Evolutionary conservation across 495 filamentous ascomycete species (phyloP).

Genomic region (Halenospora varia): DNA sequence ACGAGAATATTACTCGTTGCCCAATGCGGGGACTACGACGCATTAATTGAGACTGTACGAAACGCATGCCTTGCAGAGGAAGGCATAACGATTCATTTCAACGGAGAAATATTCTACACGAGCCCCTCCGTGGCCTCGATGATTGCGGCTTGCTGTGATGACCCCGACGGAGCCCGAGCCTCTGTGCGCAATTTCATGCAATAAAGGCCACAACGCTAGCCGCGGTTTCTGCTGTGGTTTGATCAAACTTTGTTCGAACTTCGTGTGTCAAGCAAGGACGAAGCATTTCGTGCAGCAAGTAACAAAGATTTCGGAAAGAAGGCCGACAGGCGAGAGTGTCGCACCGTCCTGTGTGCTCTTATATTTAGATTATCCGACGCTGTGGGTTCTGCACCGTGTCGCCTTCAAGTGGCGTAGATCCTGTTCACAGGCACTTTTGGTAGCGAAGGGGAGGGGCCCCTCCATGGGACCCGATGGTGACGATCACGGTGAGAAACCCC

Average conservation of each 20-base stretch:
- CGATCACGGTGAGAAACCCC: background rate
- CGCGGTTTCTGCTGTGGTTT: background rate
- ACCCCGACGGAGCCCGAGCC: background rate
- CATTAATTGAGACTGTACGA: background rate
- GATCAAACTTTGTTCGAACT: background rate
- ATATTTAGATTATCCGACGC: background rate
- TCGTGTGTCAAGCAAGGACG: background rate
- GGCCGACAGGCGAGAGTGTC: background rate
- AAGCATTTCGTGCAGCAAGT: background rate
- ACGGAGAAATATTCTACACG: slow-evolving; percentile 11
- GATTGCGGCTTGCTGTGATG: background rate
- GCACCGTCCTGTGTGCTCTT: background rate
- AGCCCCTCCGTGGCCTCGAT: slow-evolving; percentile 1
- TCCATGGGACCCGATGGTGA: background rate
- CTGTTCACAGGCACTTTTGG: background rate
- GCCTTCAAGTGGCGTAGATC: slow-evolving; percentile 1
- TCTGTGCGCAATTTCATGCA: slow-evolving; percentile 16
- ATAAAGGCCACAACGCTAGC: background rate
- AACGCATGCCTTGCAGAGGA: background rate
- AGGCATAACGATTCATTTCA: slow-evolving; percentile 20
- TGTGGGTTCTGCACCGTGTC: background rate
- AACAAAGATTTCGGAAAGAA: background rate
- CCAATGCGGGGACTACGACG: background rate
- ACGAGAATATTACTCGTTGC: background rate
- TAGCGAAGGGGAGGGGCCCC: background rate